A percentile compares a stretch with the other conserved stretches of the same genome.
Conservation (phyloP, 768 basidiomycete species). For the Panus rudis region DNA sequence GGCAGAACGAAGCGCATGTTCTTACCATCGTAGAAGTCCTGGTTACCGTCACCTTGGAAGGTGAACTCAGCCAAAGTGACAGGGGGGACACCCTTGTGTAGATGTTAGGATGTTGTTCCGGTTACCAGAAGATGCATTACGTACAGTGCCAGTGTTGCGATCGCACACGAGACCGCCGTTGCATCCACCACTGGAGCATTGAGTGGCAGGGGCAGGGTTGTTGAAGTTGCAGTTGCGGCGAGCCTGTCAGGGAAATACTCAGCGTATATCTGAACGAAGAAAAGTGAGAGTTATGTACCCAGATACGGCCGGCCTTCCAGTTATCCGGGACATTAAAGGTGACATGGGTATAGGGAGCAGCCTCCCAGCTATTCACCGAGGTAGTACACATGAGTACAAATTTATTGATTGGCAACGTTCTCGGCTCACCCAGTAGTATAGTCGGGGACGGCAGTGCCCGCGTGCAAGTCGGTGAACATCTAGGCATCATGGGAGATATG, state of each 20-base stretch:
- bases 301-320: conserved; percentile 34
- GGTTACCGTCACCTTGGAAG: conserved; percentile 17
- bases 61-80: conserved; percentile 32
- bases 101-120: neutral
- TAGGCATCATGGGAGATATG: too few species aligned
- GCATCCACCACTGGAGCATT: conserved; percentile 34
- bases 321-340: conserved; percentile 31
- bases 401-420: neutral
- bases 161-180: conserved; percentile 34
- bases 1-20: neutral
- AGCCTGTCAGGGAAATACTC: conserved; percentile 16
- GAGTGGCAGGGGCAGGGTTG: conserved; percentile 24
- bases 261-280: neutral
- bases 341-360: conserved; percentile 19
- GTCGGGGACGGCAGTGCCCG: conserved; percentile 22
- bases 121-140: neutral
- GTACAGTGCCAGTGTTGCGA: conserved; percentile 29
- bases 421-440: conserved; percentile 24
- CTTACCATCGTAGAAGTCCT: conserved; percentile 29
- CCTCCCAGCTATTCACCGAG: conserved; percentile 20
- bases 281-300: conserved; percentile 17
- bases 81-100: conserved; percentile 26
- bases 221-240: conserved; percentile 34
- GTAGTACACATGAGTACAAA: neutral
- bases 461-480: conserved; percentile 29